Evolutionary conservation across 2,329 filamentous ascomycete species (phyloP), one percentile per base, ranked within the genome.

Genomic region (Penicillium sclerotiorum): DNA sequence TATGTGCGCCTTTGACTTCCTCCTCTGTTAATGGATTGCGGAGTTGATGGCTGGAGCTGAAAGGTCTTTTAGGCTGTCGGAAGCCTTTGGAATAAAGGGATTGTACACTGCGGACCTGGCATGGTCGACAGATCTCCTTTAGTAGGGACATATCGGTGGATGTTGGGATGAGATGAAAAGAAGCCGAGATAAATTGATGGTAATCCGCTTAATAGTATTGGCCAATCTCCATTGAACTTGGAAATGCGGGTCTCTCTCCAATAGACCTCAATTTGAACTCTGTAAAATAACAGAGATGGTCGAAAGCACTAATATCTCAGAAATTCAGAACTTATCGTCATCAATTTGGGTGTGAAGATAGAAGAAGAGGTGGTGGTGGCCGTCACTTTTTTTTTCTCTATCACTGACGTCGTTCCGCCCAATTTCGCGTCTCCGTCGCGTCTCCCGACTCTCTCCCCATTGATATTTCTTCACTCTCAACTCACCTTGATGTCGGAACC

Each of bases 1-100:
- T 71, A 50, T 79, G 74, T 9, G 84, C 81, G 40, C 77, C 74
- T 57, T 77, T 67, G 35, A 84, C 69, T 64, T 85, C 81, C 39
- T 70, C 69, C 45, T 59, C 55, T 50, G 59, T 47, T 47, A 60
- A 33, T 12, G 65, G 40, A 43, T 47, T 50, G 36, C 52, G 32
- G 49, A 49, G 38, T 20, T 51, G 20, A 4, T 44, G 32, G 35
- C 63, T 62, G 33, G 43, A 51, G 47, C 58, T 64, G 58, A 71
- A 65, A n/a, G 52, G 43, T 47, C 65, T 54, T 32, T 41, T 51
- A 42, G 61, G 63, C n/a, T 27, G 43, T 35, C 59, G 53, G 4
- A 45, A 4, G 32, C 17, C 38, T 35, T 41, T 33, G 2, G 47
- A 32, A 11, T 39, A 52, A 7, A 52, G n/a, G 4, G 38, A 47